phyloP scores from a whole-genome alignment of 805 yeast genomes.

The Saccharomyces jurei region DNA sequence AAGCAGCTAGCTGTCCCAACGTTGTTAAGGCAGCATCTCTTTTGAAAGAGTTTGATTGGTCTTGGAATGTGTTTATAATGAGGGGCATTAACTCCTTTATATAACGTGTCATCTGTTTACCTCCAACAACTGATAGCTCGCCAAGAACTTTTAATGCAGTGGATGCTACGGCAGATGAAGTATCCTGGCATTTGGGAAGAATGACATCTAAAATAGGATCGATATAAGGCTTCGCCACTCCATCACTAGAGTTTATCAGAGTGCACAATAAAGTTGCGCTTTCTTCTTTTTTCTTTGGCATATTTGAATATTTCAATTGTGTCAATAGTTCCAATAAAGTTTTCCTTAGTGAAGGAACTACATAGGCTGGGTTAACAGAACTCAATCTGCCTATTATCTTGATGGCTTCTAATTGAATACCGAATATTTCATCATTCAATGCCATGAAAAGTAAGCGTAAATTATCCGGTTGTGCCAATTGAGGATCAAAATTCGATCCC shows the following conservation, averaged over 20 bases:
- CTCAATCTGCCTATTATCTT: conserved; percentile 78
- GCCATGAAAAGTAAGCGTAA: conserved; percentile 80
- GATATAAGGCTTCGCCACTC: conserved; percentile 82
- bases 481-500: conserved; percentile 77
- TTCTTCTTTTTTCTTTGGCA: conserved; percentile 74
- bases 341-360: conserved; percentile 86
- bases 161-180: conserved; percentile 74
- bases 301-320: conserved; percentile 72
- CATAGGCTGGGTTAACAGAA: conserved; percentile 85
- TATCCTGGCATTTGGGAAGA: conserved; percentile 64
- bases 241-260: conserved; percentile 68
- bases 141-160: conserved; percentile 83
- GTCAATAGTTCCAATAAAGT: conserved; percentile 79
- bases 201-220: conserved; percentile 84
- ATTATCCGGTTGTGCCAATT: conserved; percentile 87
- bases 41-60: conserved; percentile 80
- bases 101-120: conserved; percentile 70
- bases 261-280: conserved; percentile 68
- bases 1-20: conserved; percentile 78
- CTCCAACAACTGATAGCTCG: conserved; percentile 80
- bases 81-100: conserved; percentile 77
- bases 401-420: conserved; percentile 71
- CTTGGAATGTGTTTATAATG: conserved; percentile 79
- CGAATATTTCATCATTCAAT: conserved; percentile 81
- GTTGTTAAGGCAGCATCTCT: conserved; percentile 85